Evolutionary conservation across 73 alveolate species (phyloP), one percentile per base, ranked within the genome.

Genomic region (Blepharisma japonicum): DNA sequence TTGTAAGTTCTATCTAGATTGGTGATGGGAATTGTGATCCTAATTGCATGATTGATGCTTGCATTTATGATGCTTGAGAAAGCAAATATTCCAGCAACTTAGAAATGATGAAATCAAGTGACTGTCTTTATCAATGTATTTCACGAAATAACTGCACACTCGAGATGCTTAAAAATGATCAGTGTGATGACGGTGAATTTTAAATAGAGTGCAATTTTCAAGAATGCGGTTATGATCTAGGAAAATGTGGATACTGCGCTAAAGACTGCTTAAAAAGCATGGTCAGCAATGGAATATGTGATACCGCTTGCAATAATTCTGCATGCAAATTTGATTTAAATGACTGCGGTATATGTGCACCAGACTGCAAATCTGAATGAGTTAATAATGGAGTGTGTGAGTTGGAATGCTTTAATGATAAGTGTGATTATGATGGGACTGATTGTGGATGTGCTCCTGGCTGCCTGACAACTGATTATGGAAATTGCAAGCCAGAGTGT

Each of bases 101-200:
- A n/a, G n/a, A n/a, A n/a, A n/a, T n/a, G n/a, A n/a, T n/a, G n/a
- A n/a, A n/a, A n/a, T n/a, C n/a, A n/a, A n/a, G n/a, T n/a, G n/a
- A n/a, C n/a, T n/a, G n/a, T n/a, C n/a, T n/a, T n/a, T n/a, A n/a
- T n/a, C n/a, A n/a, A n/a, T n/a, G n/a, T n/a, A n/a, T n/a, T n/a
- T n/a, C n/a, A n/a, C n/a, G n/a, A n/a, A n/a, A n/a, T n/a, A n/a
- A 38, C 42, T 56, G 72, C 18, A 56, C 72, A 7, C 25, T 56
- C 6, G 72, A 56, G 46, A 7, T 14, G 45, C 45, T 56, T 6
- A 56, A 6, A 20, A 56, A 56, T 56, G 18, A 8, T 7, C 8
- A 56, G 7, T 56, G 72, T 56, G 72, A 56, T 21, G n/a, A n/a
- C n/a, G n/a, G n/a, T n/a, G n/a, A n/a, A n/a, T n/a, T n/a, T n/a